A percentile compares a stretch with the other conserved stretches of the same genome.
phyloP scores from a whole-genome alignment of 805 yeast genomes.

The Maudiozyma saulgeensis region DNA sequence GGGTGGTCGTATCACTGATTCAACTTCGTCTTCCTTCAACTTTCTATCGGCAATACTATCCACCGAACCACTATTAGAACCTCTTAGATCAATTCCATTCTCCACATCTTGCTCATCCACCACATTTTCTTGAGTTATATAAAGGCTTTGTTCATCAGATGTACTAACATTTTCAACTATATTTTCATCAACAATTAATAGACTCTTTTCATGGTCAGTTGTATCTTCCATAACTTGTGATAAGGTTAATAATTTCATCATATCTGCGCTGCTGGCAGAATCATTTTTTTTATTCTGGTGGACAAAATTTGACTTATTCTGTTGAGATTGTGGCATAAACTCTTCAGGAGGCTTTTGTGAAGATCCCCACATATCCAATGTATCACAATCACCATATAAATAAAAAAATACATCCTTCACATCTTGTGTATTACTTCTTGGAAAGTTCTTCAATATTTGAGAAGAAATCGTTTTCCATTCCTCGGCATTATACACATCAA shows the following conservation, averaged over 20 bases:
- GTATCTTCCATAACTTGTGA: slow-evolving; percentile 24
- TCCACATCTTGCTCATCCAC: too few species aligned
- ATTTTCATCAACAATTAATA: neutral
- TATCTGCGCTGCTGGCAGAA: neutral
- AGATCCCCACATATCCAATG: slow-evolving; percentile 15
- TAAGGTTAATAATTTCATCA: slow-evolving; percentile 13
- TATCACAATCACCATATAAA: slow-evolving; percentile 17
- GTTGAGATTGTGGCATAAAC: neutral
- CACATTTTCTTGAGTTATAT: neutral
- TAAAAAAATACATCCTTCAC: slow-evolving; percentile 15
- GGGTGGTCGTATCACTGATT: neutral
- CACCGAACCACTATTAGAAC: neutral
- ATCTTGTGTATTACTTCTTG: slow-evolving; percentile 15
- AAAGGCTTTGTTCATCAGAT: neutral
- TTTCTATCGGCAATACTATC: neutral
- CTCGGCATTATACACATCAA: slow-evolving; percentile 20
- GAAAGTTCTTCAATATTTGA: slow-evolving; percentile 15
- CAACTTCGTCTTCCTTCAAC: too few species aligned
- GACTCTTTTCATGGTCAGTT: neutral
- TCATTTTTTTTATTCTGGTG: neutral
- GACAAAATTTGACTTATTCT: neutral
- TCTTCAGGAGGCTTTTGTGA: slow-evolving; percentile 14
- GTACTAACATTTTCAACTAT: neutral
- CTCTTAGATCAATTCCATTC: too few species aligned
- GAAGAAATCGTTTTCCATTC: slow-evolving; percentile 23